Percentiles rank a stretch among this genome's conserved stretches.
Evolutionary conservation across 257 asterid species (phyloP).

Genomic region (Solanum peruvianum): DNA sequence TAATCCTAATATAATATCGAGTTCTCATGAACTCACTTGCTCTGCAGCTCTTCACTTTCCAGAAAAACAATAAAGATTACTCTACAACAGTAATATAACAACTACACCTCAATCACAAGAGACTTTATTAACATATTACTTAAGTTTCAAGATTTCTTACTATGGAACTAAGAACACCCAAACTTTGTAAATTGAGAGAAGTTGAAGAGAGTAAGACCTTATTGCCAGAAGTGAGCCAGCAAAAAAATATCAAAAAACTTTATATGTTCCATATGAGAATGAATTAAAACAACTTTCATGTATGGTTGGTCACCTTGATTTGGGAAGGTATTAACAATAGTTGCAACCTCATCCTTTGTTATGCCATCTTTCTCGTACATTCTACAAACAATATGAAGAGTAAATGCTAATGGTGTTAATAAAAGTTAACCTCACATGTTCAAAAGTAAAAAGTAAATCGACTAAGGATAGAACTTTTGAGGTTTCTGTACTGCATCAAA

Average conservation of each 20-base stretch:
- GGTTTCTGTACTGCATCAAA: not conserved
- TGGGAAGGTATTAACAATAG: constrained; percentile 62
- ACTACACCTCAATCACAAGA: not conserved
- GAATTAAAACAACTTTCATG: not conserved
- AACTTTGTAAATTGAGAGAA: not conserved
- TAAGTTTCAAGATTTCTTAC: not conserved
- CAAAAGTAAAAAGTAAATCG: not conserved
- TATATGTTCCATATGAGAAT: not conserved
- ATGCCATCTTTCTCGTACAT: constrained; percentile 94
- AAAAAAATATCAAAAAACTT: not conserved
- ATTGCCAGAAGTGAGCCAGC: not conserved
- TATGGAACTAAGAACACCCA: not conserved
- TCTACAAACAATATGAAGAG: constrained; percentile 42
- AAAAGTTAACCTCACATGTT: not conserved
- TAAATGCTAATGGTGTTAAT: not conserved
- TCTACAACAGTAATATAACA: not conserved
- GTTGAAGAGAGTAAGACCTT: not conserved
- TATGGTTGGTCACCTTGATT: constrained; percentile 52
- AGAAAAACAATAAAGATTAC: not conserved
- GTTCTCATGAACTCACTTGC: not conserved
- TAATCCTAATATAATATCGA: not conserved
- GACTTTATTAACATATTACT: not conserved
- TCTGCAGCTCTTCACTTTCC: not conserved
- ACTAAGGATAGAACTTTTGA: not conserved
- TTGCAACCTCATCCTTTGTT: constrained; percentile 45